Conservation (phyloP, 2,329 filamentous ascomycete genomes). For the Hypocreales sp. region DNA sequence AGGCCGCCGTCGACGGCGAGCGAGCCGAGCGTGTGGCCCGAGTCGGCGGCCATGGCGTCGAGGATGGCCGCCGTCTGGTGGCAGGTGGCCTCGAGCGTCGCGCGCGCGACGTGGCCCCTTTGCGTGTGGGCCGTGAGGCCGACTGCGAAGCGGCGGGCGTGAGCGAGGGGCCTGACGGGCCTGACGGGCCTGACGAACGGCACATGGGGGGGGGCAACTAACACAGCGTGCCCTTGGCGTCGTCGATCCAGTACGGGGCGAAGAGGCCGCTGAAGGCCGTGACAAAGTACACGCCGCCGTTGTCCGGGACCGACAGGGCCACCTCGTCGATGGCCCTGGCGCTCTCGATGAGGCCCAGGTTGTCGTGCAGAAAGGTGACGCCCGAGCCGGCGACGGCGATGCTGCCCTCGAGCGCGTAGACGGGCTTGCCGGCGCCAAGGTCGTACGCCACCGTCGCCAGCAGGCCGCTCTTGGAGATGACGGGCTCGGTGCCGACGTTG, state of each 20-base stretch:
- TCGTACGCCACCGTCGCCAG: conserved; percentile 81
- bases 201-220: conserved; percentile 17
- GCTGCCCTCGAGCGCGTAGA: conserved; percentile 73
- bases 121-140: conserved; percentile 77
- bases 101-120: conserved; percentile 73
- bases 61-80: conserved; percentile 88
- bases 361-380: conserved; percentile 57
- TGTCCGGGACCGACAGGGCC: conserved; percentile 45
- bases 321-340: conserved; percentile 33
- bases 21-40: conserved; percentile 55
- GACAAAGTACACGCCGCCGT: conserved; percentile 73
- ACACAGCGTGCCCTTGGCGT: conserved; percentile 77
- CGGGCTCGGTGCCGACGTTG: conserved; percentile 72
- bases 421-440: conserved; percentile 46
- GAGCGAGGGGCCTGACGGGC: too few relatives aligned
- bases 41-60: conserved; percentile 81
- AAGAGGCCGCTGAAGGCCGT: conserved; percentile 86
- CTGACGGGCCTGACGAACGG: too few relatives aligned
- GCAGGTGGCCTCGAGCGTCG: conserved; percentile 80
- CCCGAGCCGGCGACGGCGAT: conserved; percentile 71
- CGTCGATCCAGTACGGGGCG: conserved; percentile 89
- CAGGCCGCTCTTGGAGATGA: conserved; percentile 70
- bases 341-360: conserved; percentile 42
- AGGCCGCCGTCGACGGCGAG: conserved; percentile 81
- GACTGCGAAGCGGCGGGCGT: too few relatives aligned